Conservation (phyloP, 768 basidiomycete genomes). For the Polyporus arcularius region DNA sequence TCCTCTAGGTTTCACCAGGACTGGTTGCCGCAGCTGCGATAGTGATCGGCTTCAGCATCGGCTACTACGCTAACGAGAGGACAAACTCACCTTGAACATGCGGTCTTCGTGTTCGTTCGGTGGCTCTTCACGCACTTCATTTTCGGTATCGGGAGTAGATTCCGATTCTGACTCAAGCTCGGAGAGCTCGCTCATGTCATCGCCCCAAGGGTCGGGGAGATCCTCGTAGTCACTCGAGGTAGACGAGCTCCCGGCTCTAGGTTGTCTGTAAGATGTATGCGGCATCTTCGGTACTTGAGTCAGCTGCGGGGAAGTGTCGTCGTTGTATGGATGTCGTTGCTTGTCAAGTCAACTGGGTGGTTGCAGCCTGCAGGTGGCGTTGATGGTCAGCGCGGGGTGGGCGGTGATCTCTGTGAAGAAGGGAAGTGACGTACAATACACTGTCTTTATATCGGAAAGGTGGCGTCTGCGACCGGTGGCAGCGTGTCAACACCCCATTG, state of each 20-base stretch:
- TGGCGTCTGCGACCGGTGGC: conserved; percentile 13
- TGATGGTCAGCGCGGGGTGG: not conserved
- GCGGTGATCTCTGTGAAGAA: conserved; percentile 2
- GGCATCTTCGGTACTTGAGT: too few relatives aligned
- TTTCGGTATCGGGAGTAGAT: conserved; percentile 12
- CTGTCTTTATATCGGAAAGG: conserved; percentile 12
- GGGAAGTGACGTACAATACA: not conserved
- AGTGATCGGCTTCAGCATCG: not conserved
- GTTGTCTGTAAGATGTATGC: not conserved
- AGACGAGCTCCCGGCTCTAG: conserved; percentile 3
- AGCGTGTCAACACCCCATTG: conserved; percentile 11
- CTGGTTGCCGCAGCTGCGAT: conserved; percentile 7
- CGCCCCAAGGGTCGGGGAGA: not conserved
- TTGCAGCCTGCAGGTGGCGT: not conserved
- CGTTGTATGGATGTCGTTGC: too few relatives aligned
- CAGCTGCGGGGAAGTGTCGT: too few relatives aligned
- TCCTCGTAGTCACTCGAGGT: conserved; percentile 14
- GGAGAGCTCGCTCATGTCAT: conserved; percentile 14
- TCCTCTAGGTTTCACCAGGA: conserved; percentile 14
- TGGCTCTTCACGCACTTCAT: conserved; percentile 4
- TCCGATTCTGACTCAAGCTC: conserved; percentile 16
- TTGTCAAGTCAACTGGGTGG: too few relatives aligned
- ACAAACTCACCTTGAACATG: conserved; percentile 8
- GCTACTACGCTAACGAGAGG: not conserved
- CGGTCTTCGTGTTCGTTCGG: conserved; percentile 5